A percentile compares a stretch with the other conserved stretches of the same genome.
phyloP scores from a whole-genome alignment of 2,329 filamentous ascomycete genomes.

The Aspergillus costaricaensis region DNA sequence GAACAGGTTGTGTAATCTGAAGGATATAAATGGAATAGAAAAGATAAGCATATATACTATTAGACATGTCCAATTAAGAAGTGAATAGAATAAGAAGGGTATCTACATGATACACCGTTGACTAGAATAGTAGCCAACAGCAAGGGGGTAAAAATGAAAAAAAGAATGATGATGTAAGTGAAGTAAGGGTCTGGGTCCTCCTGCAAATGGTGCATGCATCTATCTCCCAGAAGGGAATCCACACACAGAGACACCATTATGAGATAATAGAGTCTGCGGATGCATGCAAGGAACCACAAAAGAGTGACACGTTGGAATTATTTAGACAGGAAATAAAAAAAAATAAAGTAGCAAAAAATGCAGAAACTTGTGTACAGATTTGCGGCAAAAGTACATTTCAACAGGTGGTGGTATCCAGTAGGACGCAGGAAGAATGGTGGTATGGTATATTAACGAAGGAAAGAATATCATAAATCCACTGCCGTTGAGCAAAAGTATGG shows the following conservation, averaged over 20 bases:
- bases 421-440: slow-evolving; percentile 10
- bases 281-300: slow-evolving; percentile 3
- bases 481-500: slow-evolving; percentile 7
- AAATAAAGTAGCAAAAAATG: neutral
- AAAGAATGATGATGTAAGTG: neutral
- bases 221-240: neutral
- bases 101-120: slow-evolving; percentile 17
- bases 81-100: slow-evolving; percentile 6
- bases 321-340: slow-evolving; percentile 10
- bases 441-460: slow-evolving; percentile 3
- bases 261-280: neutral
- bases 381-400: slow-evolving; percentile 11
- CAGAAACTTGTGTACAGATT: slow-evolving; percentile 19
- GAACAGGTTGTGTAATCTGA: neutral
- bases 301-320: slow-evolving; percentile 11
- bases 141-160: neutral
- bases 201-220: neutral
- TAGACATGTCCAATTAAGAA: slow-evolving; percentile 17
- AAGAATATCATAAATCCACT: slow-evolving; percentile 12
- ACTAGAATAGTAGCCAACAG: neutral
- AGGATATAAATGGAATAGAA: neutral
- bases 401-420: slow-evolving; percentile 23
- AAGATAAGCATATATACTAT: neutral
- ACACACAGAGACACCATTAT: neutral
- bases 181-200: neutral